A percentile compares a stretch with the other conserved stretches of the same genome.
These are phyloP conservation scores for Plenodomus biglobosus DNA, from an alignment of 2,329 filamentous ascomycete genomes.

Conservation along the genomic window DNA sequence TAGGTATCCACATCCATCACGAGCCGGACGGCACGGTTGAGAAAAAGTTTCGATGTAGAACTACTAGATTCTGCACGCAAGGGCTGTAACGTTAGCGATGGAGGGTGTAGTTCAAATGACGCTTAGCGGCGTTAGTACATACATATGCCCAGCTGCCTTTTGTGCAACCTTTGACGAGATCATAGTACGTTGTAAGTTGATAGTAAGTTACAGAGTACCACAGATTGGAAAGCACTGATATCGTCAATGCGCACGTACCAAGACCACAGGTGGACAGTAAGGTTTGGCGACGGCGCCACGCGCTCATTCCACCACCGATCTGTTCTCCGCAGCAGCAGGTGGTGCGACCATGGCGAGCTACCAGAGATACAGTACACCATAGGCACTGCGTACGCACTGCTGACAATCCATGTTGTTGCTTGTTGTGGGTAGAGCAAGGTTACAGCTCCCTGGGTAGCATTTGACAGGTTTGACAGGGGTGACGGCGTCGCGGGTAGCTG, in stretches of 20 bases:
- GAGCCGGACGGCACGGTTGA: slow-evolving; percentile 3
- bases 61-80: slow-evolving; percentile 9
- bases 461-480: neutral
- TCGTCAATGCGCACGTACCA: slow-evolving; percentile 9
- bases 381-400: no score
- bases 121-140: slow-evolving; percentile 7
- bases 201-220: no score
- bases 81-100: slow-evolving; percentile 14
- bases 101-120: slow-evolving; percentile 8
- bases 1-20: neutral
- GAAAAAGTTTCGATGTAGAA: neutral
- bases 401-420: slow-evolving; percentile 3
- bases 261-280: slow-evolving; percentile 11
- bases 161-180: slow-evolving; percentile 22
- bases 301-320: slow-evolving; percentile 11
- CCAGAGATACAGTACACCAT: no score
- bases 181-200: no score
- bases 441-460: no score
- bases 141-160: neutral
- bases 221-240: neutral
- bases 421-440: slow-evolving; percentile 11
- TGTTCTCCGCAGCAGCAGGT: slow-evolving; percentile 2
- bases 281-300: slow-evolving; percentile 20
- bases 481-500: neutral
- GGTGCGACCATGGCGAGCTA: no score